phyloP scores from a whole-genome alignment of 2,329 filamentous ascomycete genomes.

The Colletotrichum sp. region DNA sequence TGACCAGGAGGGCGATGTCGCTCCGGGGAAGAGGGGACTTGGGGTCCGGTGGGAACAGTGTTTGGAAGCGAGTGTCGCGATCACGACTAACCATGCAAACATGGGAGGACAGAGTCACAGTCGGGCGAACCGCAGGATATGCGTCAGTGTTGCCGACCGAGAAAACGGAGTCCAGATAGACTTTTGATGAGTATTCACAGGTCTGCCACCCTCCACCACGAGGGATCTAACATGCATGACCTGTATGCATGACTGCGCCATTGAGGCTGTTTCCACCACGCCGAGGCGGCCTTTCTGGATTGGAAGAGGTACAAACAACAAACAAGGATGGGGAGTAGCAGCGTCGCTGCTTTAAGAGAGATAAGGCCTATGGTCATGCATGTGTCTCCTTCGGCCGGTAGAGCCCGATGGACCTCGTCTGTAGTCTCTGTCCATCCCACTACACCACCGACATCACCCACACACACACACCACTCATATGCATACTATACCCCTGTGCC shows the following conservation, averaged over 20 bases:
- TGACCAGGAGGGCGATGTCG: not conserved
- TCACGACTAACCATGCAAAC: not conserved
- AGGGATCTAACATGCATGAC: not conserved
- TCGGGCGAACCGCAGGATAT: not conserved
- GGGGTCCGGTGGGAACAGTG: not conserved
- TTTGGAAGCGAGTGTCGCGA: not conserved
- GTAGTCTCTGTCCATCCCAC: not conserved
- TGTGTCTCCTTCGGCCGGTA: not conserved
- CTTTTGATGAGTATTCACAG: not conserved
- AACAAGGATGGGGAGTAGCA: not conserved
- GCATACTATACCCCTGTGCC: slow-evolving; percentile 72
- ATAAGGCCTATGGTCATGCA: not conserved
- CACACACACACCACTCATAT: not conserved
- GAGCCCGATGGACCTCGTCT: not conserved
- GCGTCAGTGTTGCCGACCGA: not conserved
- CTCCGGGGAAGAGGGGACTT: not conserved
- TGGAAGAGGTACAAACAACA: not conserved
- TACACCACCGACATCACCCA: not conserved
- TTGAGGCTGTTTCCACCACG: not conserved
- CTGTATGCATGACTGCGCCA: not conserved
- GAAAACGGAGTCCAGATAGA: not conserved
- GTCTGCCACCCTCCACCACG: not conserved
- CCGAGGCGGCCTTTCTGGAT: not conserved
- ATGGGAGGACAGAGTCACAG: not conserved
- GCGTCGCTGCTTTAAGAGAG: not conserved